Conservation (phyloP, 345 rosid genomes). For the Trapa incisa region DNA sequence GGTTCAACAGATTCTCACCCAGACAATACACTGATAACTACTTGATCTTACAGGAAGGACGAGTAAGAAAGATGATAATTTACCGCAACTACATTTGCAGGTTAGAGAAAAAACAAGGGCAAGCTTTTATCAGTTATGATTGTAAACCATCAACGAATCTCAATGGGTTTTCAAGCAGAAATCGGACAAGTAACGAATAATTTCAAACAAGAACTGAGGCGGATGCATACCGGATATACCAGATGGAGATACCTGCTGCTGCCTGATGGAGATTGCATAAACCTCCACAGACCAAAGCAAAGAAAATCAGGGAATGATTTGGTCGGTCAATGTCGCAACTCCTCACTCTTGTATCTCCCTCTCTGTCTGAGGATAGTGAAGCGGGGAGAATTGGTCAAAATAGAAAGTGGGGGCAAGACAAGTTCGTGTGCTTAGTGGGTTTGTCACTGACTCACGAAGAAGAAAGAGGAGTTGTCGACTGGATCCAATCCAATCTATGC, state of each 20-base stretch:
- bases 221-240: neutral
- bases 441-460: neutral
- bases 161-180: neutral
- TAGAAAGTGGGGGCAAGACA: neutral
- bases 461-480: neutral
- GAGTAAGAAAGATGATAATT: neutral
- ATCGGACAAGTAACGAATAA: neutral
- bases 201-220: too few relatives aligned
- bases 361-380: neutral
- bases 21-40: neutral
- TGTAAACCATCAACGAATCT: neutral
- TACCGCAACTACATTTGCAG: neutral
- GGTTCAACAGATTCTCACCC: neutral
- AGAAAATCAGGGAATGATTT: neutral
- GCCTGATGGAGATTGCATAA: neutral
- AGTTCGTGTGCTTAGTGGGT: neutral
- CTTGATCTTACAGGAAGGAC: neutral
- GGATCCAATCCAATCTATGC: neutral
- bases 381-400: neutral
- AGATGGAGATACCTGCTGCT: conserved; percentile 1
- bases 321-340: neutral
- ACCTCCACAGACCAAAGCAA: neutral
- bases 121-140: neutral
- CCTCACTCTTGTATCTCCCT: neutral
- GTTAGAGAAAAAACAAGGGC: neutral